A percentile compares a stretch with the other conserved stretches of the same genome.
Conservation (phyloP, 1,284 basidiomycete genomes). For the Pseudomicrostroma phylloplanum region DNA sequence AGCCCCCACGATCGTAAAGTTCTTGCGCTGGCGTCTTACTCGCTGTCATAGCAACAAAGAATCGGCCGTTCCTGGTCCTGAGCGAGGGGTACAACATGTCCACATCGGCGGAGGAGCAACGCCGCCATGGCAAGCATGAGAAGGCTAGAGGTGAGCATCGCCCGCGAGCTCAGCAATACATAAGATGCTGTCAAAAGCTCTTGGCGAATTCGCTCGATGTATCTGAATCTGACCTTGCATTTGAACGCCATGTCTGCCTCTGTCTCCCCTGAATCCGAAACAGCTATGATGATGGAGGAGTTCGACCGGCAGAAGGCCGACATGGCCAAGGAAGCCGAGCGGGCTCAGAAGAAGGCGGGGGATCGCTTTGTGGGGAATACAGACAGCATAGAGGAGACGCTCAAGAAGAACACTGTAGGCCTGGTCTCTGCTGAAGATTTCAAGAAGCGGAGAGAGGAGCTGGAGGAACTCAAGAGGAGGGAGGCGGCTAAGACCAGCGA, state of each 20-base stretch:
- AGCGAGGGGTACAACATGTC: constrained; percentile 18
- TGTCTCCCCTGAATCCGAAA: neutral
- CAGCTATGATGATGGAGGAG: constrained; percentile 58
- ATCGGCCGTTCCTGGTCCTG: no score
- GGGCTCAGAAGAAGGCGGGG: constrained; percentile 35
- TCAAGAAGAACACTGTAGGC: constrained; percentile 89
- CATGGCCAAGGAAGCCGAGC: constrained; percentile 57
- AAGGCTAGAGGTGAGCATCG: constrained; percentile 17
- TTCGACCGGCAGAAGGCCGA: constrained; percentile 81
- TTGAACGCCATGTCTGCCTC: neutral
- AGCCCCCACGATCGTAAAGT: no score
- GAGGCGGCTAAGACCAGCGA: constrained; percentile 64
- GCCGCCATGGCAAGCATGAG: constrained; percentile 33
- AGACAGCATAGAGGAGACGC: constrained; percentile 86
- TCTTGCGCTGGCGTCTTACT: no score
- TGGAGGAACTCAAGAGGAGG: constrained; percentile 85
- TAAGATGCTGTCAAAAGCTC: neutral
- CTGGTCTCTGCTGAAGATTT: constrained; percentile 90
- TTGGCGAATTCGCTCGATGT: no score
- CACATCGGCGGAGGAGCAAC: constrained; percentile 29
- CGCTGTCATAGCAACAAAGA: no score
- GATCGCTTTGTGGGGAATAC: constrained; percentile 88
- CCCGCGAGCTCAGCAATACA: neutral
- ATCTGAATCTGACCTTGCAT: neutral
- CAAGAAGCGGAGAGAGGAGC: constrained; percentile 64